Conservation (phyloP, 306 rosid species). For the Quercus robur region DNA sequence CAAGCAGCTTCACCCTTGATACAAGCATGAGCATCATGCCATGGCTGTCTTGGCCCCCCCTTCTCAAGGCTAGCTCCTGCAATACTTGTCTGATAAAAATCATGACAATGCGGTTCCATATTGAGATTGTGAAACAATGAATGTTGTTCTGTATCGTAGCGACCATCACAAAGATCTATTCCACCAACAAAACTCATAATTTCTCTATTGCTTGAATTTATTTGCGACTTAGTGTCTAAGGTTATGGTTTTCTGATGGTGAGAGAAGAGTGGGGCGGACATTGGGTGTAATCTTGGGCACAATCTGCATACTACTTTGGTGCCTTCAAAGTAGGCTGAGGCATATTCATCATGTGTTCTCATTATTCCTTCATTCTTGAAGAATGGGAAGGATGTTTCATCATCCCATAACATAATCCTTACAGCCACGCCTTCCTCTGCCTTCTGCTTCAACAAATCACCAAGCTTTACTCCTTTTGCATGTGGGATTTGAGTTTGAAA, state of each 20-base stretch:
- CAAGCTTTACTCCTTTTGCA: constrained; percentile 78
- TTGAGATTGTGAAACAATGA: constrained; percentile 68
- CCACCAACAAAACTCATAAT: constrained; percentile 88
- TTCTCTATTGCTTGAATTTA: constrained; percentile 48
- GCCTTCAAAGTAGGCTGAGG: constrained; percentile 60
- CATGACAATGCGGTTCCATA: constrained; percentile 49
- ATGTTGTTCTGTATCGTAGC: constrained; percentile 84
- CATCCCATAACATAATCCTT: constrained; percentile 91
- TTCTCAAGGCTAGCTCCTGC: constrained; percentile 61
- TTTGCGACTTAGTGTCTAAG: constrained; percentile 49
- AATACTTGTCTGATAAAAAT: constrained; percentile 80
- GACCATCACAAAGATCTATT: constrained; percentile 80
- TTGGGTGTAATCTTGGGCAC: constrained; percentile 66
- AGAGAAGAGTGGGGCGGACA: constrained; percentile 71
- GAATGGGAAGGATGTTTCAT: constrained; percentile 77
- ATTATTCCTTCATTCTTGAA: constrained; percentile 81
- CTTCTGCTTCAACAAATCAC: constrained; percentile 74
- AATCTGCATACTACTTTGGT: constrained; percentile 78
- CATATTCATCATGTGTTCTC: constrained; percentile 85
- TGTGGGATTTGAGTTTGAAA: constrained; percentile 64
- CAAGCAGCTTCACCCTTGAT: constrained; percentile 80
- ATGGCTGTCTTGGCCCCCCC: constrained; percentile 96
- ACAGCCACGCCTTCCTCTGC: constrained; percentile 96
- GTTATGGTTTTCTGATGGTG: constrained; percentile 89
- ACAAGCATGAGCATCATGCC: constrained; percentile 98